Evolutionary conservation across 1,284 basidiomycete species (phyloP).

Genomic region (Coniophora puteana): DNA sequence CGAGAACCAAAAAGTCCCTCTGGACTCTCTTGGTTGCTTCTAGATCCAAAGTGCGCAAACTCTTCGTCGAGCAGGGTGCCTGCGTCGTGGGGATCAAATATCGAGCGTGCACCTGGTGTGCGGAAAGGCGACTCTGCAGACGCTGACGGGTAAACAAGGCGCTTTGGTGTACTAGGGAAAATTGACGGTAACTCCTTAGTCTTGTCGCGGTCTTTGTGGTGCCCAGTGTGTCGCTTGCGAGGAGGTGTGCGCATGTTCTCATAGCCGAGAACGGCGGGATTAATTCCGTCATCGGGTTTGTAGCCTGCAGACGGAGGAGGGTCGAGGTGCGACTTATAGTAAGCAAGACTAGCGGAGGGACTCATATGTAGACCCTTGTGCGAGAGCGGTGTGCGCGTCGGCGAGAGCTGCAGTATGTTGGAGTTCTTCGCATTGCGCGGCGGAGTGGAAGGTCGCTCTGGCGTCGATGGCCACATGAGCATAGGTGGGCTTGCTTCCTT

Average conservation of each 20-base stretch:
- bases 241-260: constrained; percentile 52
- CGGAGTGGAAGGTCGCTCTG: constrained; percentile 28
- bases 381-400: constrained; percentile 60
- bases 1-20: constrained; percentile 52
- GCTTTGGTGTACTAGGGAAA: constrained; percentile 58
- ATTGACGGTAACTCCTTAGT: constrained; percentile 22
- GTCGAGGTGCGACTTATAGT: constrained; percentile 61
- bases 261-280: constrained; percentile 31
- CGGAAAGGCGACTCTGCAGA: constrained; percentile 48
- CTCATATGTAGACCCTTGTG: constrained; percentile 67
- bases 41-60: constrained; percentile 45
- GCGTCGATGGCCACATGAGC: too few species aligned
- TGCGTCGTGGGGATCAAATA: constrained; percentile 69
- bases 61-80: constrained; percentile 62
- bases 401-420: constrained; percentile 41
- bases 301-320: constrained; percentile 49
- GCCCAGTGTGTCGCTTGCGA: constrained; percentile 37
- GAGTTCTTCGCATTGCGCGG: constrained; percentile 25
- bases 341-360: constrained; percentile 54
- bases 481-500: constrained; percentile 24
- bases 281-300: constrained; percentile 31
- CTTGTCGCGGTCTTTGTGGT: constrained; percentile 19
- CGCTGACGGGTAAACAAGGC: constrained; percentile 39
- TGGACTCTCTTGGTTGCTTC: constrained; percentile 47
- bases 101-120: constrained; percentile 46